Conservation (phyloP, 2,329 filamentous ascomycete species). For the Ceratocystis destructans region DNA sequence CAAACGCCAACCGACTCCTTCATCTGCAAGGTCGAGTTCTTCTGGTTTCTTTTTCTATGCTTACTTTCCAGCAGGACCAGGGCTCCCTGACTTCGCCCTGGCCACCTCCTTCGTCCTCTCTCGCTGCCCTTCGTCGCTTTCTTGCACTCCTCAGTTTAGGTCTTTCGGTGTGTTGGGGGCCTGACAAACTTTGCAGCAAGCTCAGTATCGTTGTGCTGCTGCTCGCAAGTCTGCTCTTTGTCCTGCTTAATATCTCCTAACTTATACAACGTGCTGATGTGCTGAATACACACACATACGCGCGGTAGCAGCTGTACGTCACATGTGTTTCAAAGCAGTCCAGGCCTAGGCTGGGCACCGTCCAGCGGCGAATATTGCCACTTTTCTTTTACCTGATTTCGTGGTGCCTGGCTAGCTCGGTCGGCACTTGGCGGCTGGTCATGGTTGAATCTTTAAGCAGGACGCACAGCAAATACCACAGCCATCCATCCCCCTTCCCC, state of each 20-base stretch:
- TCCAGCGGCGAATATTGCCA: neutral
- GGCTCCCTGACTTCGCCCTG: neutral
- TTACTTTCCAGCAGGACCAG: neutral
- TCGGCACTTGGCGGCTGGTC: neutral
- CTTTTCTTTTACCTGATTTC: neutral
- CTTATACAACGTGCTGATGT: neutral
- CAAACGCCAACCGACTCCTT: constrained; percentile 9
- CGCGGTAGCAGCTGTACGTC: constrained; percentile 5
- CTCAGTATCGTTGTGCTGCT: no score
- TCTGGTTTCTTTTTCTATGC: neutral
- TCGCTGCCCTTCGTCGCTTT: neutral
- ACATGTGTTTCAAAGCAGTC: neutral
- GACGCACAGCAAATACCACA: neutral
- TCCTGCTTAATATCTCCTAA: no score
- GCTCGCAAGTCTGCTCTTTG: no score
- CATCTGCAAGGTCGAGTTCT: neutral
- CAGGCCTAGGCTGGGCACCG: neutral
- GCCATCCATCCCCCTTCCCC: neutral
- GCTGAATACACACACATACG: neutral
- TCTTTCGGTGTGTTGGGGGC: no score
- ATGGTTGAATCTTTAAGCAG: neutral
- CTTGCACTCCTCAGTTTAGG: no score
- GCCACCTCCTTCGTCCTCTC: neutral
- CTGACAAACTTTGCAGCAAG: no score
- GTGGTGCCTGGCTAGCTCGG: neutral